phyloP scores from a whole-genome alignment of 345 rosid genomes.

The Hibiscus syriacus region DNA sequence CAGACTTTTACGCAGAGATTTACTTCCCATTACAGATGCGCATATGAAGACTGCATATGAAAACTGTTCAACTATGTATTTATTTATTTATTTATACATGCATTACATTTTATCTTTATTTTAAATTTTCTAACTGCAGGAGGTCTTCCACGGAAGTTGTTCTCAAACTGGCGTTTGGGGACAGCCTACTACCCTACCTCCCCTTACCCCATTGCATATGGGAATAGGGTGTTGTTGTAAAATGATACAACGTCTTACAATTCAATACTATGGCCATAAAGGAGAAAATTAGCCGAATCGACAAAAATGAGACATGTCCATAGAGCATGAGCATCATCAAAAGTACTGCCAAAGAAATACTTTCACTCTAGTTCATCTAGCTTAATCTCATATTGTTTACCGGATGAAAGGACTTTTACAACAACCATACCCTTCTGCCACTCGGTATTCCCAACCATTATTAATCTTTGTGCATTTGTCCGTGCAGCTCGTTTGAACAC shows the following conservation, averaged over 20 bases:
- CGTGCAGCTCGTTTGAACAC: constrained; percentile 86
- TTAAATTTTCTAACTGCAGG: too few relatives aligned
- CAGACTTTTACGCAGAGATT: too few relatives aligned
- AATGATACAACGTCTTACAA: neutral
- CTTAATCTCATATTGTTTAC: constrained; percentile 72
- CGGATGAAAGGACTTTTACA: constrained; percentile 68
- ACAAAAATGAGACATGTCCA: neutral
- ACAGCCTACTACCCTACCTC: too few relatives aligned
- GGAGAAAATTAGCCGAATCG: neutral
- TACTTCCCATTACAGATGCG: too few relatives aligned
- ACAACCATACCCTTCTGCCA: constrained; percentile 79
- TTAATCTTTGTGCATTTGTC: constrained; percentile 57
- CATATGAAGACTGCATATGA: too few relatives aligned
- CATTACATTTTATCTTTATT: too few relatives aligned
- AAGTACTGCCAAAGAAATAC: neutral
- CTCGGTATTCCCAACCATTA: constrained; percentile 70
- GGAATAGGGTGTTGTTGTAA: too few relatives aligned
- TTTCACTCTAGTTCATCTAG: constrained; percentile 53
- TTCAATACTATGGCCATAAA: neutral
- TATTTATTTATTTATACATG: too few relatives aligned
- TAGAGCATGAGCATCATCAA: neutral
- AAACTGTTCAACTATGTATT: too few relatives aligned
- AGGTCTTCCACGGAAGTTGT: too few relatives aligned
- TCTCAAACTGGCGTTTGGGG: too few relatives aligned
- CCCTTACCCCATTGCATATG: too few relatives aligned